A percentile compares a stretch with the other conserved stretches of the same genome.
Evolutionary conservation across 2,329 filamentous ascomycete species (phyloP).

Genomic region (Xylaria sp.): DNA sequence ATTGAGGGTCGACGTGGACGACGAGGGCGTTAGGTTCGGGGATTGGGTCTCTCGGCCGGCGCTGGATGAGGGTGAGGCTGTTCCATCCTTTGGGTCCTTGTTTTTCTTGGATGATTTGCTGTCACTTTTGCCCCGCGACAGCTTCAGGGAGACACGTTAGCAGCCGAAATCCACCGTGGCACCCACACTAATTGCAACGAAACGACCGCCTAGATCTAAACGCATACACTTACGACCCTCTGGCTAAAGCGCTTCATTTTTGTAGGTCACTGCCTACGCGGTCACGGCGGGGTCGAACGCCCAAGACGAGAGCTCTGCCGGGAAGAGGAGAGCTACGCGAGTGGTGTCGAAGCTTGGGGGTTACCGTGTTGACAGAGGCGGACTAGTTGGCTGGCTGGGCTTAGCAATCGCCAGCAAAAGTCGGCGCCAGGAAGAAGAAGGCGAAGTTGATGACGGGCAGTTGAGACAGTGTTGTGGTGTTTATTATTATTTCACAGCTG

Average conservation of each 20-base stretch:
- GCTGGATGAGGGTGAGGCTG: constrained; percentile 77
- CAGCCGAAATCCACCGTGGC: constrained; percentile 20
- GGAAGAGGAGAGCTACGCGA: constrained; percentile 13
- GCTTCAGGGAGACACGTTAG: constrained; percentile 63
- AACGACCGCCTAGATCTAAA: constrained; percentile 6
- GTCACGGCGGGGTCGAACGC: constrained; percentile 47
- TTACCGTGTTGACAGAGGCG: constrained; percentile 11
- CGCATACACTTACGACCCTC: constrained; percentile 77
- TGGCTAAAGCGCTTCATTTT: constrained; percentile 97
- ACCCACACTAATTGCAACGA: not conserved
- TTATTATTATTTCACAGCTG: constrained; percentile 45
- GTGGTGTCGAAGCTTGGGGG: constrained; percentile 22
- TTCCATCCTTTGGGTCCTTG: constrained; percentile 78
- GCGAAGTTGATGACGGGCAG: constrained; percentile 32
- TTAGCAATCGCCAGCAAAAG: constrained; percentile 19
- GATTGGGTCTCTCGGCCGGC: constrained; percentile 68
- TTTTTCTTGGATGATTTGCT: constrained; percentile 86
- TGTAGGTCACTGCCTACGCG: constrained; percentile 46
- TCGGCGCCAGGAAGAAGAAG: constrained; percentile 25
- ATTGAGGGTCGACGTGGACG: constrained; percentile 87
- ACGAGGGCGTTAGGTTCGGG: constrained; percentile 80
- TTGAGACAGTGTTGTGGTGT: constrained; percentile 32
- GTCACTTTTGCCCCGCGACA: constrained; percentile 88
- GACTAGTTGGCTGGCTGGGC: constrained; percentile 8
- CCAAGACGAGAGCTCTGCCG: constrained; percentile 35